Percentiles rank a stretch among this genome's conserved stretches.
Conservation (phyloP, 2,329 filamentous ascomycete species). For the Phyllosticta citrichinensis region DNA sequence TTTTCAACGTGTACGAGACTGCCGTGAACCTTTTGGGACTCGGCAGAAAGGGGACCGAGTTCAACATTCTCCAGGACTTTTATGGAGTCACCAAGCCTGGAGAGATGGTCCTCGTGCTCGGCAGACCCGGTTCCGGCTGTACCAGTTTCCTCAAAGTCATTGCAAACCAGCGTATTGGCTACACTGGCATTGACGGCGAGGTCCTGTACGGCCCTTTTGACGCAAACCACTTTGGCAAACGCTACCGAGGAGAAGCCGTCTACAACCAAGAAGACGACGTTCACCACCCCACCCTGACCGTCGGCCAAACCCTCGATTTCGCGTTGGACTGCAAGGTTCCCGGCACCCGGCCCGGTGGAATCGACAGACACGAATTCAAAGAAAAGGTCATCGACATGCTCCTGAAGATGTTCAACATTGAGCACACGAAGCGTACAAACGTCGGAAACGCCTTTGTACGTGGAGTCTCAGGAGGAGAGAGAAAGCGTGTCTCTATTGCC, state of each 20-base stretch:
- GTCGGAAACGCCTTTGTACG: constrained; percentile 75
- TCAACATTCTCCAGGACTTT: constrained; percentile 65
- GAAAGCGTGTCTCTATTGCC: constrained; percentile 71
- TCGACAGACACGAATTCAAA: constrained; percentile 67
- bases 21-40: constrained; percentile 53
- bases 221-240: constrained; percentile 56
- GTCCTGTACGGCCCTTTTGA: constrained; percentile 69
- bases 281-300: constrained; percentile 75
- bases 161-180: constrained; percentile 47
- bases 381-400: constrained; percentile 62
- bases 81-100: constrained; percentile 52
- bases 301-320: constrained; percentile 78
- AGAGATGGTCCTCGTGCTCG: constrained; percentile 81
- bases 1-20: constrained; percentile 64
- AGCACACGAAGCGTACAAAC: constrained; percentile 75
- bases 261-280: constrained; percentile 84
- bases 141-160: constrained; percentile 47
- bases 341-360: constrained; percentile 63
- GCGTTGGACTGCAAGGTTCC: constrained; percentile 79
- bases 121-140: constrained; percentile 56
- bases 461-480: constrained; percentile 69
- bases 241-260: constrained; percentile 70
- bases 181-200: constrained; percentile 56
- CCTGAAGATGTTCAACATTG: constrained; percentile 88
- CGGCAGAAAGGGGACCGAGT: constrained; percentile 58